Base-by-base conservation (phyloP, 164 flowering plant genomes). In the Aristolochia fimbriata region DNA sequence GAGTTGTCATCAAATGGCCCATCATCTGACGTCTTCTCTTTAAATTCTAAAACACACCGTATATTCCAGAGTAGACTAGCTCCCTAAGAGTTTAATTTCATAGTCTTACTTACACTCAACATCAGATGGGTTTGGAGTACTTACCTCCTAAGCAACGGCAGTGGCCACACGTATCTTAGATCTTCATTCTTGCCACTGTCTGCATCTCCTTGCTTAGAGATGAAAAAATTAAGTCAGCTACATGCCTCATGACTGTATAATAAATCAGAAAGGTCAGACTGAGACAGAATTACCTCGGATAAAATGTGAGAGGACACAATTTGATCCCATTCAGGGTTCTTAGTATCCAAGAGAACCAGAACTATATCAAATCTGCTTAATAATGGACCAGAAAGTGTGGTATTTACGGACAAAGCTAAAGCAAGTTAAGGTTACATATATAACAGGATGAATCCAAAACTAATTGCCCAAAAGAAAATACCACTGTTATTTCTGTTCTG, bases 321-420 rank as follows among this genome's bases (percentile, higher is more conserved):
- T 48, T 68, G 75, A 81, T 93, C 99, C 99, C 97, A 93, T 66
- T 93, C 88, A 27, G 95, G 97, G 69, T 88, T 90, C 63, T 93
- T 93, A 58, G 97, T 93, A 69, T 93, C 99, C 70, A 93, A 70
- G 23, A 90, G 89, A 52, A 93, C 99, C 37, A 93, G 82, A 30
- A 93, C 95, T 65, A 93, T 93, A 65, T 90, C 99, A 77, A 93
- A 93, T 83, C 99, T 86, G 81, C 97, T 93, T 72, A 93, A 70
- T 49, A 93, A 75, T 50, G 99, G 99, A 62, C 96, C 96, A 71
- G 97, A 93, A 51, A 93, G 94, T 51, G 99, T 72, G 14, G 97
- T 93, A 65, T 90, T 93, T 75, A 93, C 88, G 67, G 99, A 90
- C 24, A 93, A 80, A 62, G 99, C 97, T 88, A 76, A 58, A 57